Base-by-base conservation (phyloP, 352 stramenopile genomes). In the Phytophthora capsici region DNA sequence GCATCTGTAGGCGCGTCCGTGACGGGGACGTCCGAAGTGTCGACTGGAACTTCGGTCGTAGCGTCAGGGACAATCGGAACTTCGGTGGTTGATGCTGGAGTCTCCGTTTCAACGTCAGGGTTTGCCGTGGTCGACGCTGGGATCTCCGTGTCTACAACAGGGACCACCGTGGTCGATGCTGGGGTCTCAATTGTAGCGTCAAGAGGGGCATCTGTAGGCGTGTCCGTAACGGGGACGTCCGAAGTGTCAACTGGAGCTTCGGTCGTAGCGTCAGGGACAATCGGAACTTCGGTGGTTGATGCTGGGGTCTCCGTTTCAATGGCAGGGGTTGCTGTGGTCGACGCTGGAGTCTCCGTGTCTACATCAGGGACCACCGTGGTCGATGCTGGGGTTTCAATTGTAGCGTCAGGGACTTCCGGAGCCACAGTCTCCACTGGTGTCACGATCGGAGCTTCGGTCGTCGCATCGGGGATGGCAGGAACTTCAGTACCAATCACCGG, bases 381-480 rank as follows among this genome's bases (percentile, higher is more conserved):
- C 3, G 43, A 34, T 0, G 7, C 20, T 19, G 51, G 51, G 6
- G 23, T 19, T 23, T 50, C 51, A 8, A 40, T 57, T 17, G 55
- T 41, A 30, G 13, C n/a, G 36, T 26, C 40, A 12, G 44, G 44
- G 6, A 34, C 20, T 16, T 14, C 34, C 4, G 34, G 28, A 13
- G 44, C 41, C 6, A 34, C 28, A 34, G 28, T 34, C 8, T 34
- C 28, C 10, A 34, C 28, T 34, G 28, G n/a, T 30, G 41, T 30
- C 20, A 48, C 32, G 13, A 23, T 5, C 13, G 61, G 40, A 2
- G 53, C 25, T 37, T 53, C 37, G 1, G 61, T 64, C 4, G 61
- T 45, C 10, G 46, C 34, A 32, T n/a, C 43, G 6, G 49, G 8
- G 16, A 22, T 23, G 4, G 14, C 16, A 22, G 36, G 36, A 2